Evolutionary conservation across 768 basidiomycete species (phyloP), one percentile per base, ranked within the genome.

Genomic region (Hydnomerulius pinastri): DNA sequence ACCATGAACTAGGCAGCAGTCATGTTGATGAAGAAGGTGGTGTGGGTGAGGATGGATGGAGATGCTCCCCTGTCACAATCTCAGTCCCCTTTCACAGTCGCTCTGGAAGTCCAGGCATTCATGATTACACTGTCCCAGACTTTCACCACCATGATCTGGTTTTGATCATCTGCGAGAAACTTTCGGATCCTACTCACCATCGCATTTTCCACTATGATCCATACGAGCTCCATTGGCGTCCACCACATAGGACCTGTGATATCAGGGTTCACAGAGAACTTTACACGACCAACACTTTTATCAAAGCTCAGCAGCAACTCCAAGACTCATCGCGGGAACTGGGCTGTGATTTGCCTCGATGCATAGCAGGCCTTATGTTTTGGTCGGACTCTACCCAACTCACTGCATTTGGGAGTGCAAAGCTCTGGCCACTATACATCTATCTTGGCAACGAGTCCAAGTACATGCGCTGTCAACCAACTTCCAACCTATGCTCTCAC

Each of bases 381-480:
- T 64, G 59, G 50, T 71, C 68, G 0, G 68, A 73, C 55, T 18
- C 54, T 0, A 71, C 65, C 7, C 63, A 65, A 24, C 50, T 72
- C 3, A 53, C 67, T 3, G 38, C 55, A 10, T 73, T 71, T 50
- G 66, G 72, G 0, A 46, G 57, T 1, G 57, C 62, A 30, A 51
- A 49, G n/a, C 24, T 64, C 2, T 66, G 65, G 65, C 64, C 62
- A 4, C n/a, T 61, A 4, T 64, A 66, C 42, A 5, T 58, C 18
- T 51, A 25, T 17, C 56, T 61, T 52, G 64, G 59, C 6, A 61
- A 63, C 32, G 21, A 57, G 23, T 61, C 50, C 1, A 67, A 67
- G 29, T 66, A 66, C 37, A 28, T 4, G 4, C 44, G 57, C 4
- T 36, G 50, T 7, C 46, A 62, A 27, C 58, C 58, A 15, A 46